Evolutionary conservation across 129 eudicot species (phyloP), one percentile per base, ranked within the genome.

Genomic region (Smallanthus sonchifolius): DNA sequence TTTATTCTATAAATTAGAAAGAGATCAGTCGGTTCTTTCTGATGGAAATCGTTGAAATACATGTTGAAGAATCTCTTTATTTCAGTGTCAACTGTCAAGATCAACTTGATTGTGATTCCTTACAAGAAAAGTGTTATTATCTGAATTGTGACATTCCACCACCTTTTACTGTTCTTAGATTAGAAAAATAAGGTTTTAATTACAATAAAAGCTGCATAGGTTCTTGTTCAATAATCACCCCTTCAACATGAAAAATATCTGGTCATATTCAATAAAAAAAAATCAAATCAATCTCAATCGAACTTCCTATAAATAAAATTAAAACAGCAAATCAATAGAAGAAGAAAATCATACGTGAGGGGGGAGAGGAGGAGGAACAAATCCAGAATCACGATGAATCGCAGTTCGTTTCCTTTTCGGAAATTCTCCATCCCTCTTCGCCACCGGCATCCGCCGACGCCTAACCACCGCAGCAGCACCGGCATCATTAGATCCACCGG

Each of bases 301-400:
- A 30, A 63, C 45, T n/a, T 35, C 42, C 43, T 62, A 20, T 24
- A 34, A 62, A 62, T 3, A 37, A 62, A 6, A 62, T 34, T 4
- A 62, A 44, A 60, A 15, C 42, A 11, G 0, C 10, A 75, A 20
- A 28, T 42, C 6, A 8, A 16, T 19, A 11, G 3, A 19, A 65
- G 11, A 38, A 51, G 14, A 49, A 24, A 30, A 55, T 6, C 69
- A 69, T 77, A 77, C 81, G 38, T 69, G 16, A 56, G 75, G 40
- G 5, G 81, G 81, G 1, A 77, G 69, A 59, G 81, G 81, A 44
- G 81, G 81, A 43, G 81, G 81, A 69, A 77, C 75, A 57, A 69
- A 77, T 54, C 39, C 62, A 59, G 37, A 39, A 44, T 54, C 56
- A n/a, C 52, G 66, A 15, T 57, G 28, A 14, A 44, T 6, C 32